Percentiles rank a stretch among this genome's conserved stretches.
Evolutionary conservation across 2,329 filamentous ascomycete species (phyloP).

Genomic region (Penicillium brevicompactum): DNA sequence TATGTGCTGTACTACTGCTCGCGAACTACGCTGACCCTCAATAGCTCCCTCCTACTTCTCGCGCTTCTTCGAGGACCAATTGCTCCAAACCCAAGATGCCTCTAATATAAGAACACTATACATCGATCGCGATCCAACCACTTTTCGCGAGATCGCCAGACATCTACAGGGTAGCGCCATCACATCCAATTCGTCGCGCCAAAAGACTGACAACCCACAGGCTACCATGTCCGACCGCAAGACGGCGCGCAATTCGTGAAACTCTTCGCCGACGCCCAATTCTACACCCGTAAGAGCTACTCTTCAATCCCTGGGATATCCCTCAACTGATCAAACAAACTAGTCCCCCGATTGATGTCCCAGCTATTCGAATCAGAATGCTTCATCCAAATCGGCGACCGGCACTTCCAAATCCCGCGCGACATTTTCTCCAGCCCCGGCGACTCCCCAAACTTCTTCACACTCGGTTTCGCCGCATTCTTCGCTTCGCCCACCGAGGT

Average conservation of each 20-base stretch:
- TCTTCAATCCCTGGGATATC: too few relatives aligned
- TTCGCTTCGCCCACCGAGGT: conserved; percentile 78
- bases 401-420: conserved; percentile 85
- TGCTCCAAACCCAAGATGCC: conserved; percentile 61
- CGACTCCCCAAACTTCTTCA: conserved; percentile 95
- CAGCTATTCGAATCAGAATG: conserved; percentile 91
- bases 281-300: conserved; percentile 73
- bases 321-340: background rate
- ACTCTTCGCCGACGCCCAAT: conserved; percentile 91
- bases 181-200: background rate
- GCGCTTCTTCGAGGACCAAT: conserved; percentile 84
- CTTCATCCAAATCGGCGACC: conserved; percentile 85
- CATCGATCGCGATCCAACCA: conserved; percentile 89
- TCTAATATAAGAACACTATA: conserved; percentile 76
- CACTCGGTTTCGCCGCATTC: conserved; percentile 84
- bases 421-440: conserved; percentile 83
- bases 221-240: conserved; percentile 81
- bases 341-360: conserved; percentile 84
- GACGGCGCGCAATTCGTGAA: conserved; percentile 88
- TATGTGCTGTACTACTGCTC: conserved; percentile 31
- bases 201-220: conserved; percentile 33
- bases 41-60: conserved; percentile 96
- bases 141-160: conserved; percentile 84
- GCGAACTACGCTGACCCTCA: conserved; percentile 46
- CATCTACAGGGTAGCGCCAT: conserved; percentile 70